Evolutionary conservation across 768 basidiomycete genomes (phyloP).

Genomic region (Multifurca ochricompacta): DNA sequence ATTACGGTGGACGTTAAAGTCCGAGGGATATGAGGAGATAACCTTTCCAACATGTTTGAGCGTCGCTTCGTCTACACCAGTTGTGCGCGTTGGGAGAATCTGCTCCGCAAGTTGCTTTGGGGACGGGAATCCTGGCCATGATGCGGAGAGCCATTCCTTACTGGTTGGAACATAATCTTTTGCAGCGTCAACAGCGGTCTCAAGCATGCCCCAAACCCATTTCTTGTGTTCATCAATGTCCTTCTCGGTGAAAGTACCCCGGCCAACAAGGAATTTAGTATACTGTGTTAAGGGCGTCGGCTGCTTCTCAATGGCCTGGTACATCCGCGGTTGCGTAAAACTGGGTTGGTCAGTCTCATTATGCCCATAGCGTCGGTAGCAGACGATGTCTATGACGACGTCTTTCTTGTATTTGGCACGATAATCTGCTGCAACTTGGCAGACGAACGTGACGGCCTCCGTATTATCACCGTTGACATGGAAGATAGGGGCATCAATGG

Average conservation of each 20-base stretch:
- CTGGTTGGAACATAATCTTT: constrained; percentile 94
- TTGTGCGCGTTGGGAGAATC: constrained; percentile 83
- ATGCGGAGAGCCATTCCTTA: constrained; percentile 96
- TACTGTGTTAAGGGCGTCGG: constrained; percentile 89
- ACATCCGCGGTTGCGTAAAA: constrained; percentile 99
- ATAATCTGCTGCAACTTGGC: constrained; percentile 96
- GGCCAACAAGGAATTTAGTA: constrained; percentile 80
- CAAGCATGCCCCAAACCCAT: constrained; percentile 99
- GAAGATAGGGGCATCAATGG: constrained; percentile 97
- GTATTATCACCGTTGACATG: constrained; percentile 99
- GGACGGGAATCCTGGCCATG: constrained; percentile 98
- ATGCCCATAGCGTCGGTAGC: constrained; percentile 98
- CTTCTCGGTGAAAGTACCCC: constrained; percentile 90
- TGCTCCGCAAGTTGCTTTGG: constrained; percentile 92
- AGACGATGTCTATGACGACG: constrained; percentile 97
- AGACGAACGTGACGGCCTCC: constrained; percentile 97
- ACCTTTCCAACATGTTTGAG: constrained; percentile 81
- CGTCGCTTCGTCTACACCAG: constrained; percentile 67
- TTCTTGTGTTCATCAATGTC: constrained; percentile 98
- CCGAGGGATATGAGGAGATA: constrained; percentile 78
- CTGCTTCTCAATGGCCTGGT: constrained; percentile 92
- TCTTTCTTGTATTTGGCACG: constrained; percentile 98
- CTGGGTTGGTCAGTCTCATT: constrained; percentile 99
- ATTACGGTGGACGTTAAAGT: constrained; percentile 86
- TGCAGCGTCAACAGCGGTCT: constrained; percentile 86